Base-by-base conservation (phyloP, 192 early-diverging fungal genomes). In the Entomortierella beljakovae region DNA sequence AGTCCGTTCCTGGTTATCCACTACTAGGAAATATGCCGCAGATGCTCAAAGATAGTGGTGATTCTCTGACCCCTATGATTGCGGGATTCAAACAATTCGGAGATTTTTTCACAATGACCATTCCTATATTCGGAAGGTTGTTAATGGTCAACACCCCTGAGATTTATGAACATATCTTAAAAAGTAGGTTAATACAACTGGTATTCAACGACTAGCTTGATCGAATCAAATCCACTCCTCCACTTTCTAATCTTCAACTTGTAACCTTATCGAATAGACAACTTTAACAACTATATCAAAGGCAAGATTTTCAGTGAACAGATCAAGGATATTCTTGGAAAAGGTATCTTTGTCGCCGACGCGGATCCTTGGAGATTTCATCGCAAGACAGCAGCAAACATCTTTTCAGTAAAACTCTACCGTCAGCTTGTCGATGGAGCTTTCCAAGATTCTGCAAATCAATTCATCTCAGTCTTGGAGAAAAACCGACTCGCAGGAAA, bases 321-420 rank as follows among this genome's bases (percentile, higher is more conserved):
- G 48, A 65, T 80, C 32, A 64, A 60, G 15, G 83, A 84, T 56
- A 35, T 88, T n/a, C 72, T 90, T 6, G 88, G 88, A 25, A 46
- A 72, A 22, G 88, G 88, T 7, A 90, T 90, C 72, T 90, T 90
- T 72, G 85, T 83, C 62, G 57, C 80, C 15, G 89, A 90, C 57
- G 82, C 82, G 26, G 85, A 87, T 6, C 33, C 16, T 2, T 90
- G 89, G 88, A 43, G 68, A 2, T 59, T 63, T n/a, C 86, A 88
- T 28, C 67, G 88, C 54, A 89, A 90, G 59, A 74, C 80, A 23
- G 69, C 80, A 6, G 28, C 75, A 38, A 79, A 70, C 57, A 65
- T 79, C 35, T 79, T 79, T 50, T 70, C 66, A 31, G 70, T 62
- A 54, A 63, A 64, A 50, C 54, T 79, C 31, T 79, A 79, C 54